Conservation (phyloP, 176 grass and related monocot species). For the Triticum dicoccoides region DNA sequence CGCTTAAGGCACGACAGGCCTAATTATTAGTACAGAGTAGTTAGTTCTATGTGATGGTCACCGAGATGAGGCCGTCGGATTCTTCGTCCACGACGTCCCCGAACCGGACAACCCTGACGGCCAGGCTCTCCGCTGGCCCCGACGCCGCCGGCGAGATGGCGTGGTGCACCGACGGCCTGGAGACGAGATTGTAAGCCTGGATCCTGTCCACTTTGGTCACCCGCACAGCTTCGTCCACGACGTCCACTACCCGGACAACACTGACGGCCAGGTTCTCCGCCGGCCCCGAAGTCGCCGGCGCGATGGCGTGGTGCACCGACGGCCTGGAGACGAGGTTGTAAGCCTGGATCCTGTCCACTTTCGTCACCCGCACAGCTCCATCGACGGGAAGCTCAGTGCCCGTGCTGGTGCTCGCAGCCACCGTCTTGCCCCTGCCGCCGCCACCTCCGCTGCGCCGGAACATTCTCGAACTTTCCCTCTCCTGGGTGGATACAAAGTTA, state of each 20-base stretch:
- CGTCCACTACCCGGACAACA: background rate
- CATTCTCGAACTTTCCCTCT: background rate
- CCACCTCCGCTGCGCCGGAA: background rate
- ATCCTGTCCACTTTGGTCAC: constrained; percentile 48
- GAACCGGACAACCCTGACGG: constrained; percentile 15
- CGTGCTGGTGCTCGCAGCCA: background rate
- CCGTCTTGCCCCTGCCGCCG: background rate
- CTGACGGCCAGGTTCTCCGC: constrained; percentile 9
- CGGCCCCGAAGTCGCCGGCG: background rate
- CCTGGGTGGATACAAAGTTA: background rate
- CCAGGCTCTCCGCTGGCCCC: background rate
- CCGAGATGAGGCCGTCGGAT: background rate
- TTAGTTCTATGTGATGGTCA: background rate
- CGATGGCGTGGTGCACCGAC: background rate
- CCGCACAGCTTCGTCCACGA: constrained; percentile 14
- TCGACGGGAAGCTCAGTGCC: constrained; percentile 18
- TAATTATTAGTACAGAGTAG: background rate
- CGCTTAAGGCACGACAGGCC: background rate
- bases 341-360: constrained; percentile 42
- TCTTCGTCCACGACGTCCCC: constrained; percentile 6
- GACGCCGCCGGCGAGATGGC: background rate
- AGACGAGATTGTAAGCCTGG: constrained; percentile 31
- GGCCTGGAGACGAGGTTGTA: constrained; percentile 37
- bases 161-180: constrained; percentile 17
- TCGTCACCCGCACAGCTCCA: constrained; percentile 34